These are phyloP conservation scores for Laburnicola sp. DNA, from an alignment of 2,329 filamentous ascomycete genomes.

Conservation along the genomic window DNA sequence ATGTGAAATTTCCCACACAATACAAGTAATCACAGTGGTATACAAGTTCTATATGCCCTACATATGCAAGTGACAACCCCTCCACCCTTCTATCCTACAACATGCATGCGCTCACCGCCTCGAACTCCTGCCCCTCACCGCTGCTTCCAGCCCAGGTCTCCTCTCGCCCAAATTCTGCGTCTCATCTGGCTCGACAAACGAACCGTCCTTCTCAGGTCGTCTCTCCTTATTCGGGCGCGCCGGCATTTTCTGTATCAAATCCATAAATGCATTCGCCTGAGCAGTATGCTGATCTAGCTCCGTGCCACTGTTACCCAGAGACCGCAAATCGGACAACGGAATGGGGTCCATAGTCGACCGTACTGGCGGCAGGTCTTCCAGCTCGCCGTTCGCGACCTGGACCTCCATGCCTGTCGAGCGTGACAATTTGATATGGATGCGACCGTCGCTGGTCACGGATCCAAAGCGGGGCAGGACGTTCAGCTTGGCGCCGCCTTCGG, in stretches of 20 bases:
- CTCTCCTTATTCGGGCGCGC: not conserved
- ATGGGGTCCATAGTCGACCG: constrained; percentile 11
- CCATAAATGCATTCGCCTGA: constrained; percentile 12
- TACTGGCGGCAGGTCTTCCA: constrained; percentile 31
- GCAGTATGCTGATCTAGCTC: constrained; percentile 27
- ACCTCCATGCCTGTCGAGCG: constrained; percentile 27
- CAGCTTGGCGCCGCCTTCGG: constrained; percentile 56
- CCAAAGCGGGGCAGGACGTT: constrained; percentile 54
- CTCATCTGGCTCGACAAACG: not conserved
- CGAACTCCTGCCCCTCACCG: not conserved
- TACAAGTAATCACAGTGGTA: not conserved
- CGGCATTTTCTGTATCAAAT: not conserved
- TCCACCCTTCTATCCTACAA: constrained; percentile 1
- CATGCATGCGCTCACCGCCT: not conserved
- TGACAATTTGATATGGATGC: constrained; percentile 33
- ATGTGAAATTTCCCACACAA: too few species aligned
- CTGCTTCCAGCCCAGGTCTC: not conserved
- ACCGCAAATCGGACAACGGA: constrained; percentile 12
- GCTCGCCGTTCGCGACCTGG: constrained; percentile 26
- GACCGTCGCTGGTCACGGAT: constrained; percentile 34
- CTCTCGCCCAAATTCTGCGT: not conserved
- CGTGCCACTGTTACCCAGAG: constrained; percentile 18
- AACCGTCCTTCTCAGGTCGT: too few species aligned
- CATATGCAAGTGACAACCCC: constrained; percentile 1
- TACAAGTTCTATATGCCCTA: constrained; percentile 5